Conservation (phyloP, 768 basidiomycete genomes). For the Tricholoma sp. region DNA sequence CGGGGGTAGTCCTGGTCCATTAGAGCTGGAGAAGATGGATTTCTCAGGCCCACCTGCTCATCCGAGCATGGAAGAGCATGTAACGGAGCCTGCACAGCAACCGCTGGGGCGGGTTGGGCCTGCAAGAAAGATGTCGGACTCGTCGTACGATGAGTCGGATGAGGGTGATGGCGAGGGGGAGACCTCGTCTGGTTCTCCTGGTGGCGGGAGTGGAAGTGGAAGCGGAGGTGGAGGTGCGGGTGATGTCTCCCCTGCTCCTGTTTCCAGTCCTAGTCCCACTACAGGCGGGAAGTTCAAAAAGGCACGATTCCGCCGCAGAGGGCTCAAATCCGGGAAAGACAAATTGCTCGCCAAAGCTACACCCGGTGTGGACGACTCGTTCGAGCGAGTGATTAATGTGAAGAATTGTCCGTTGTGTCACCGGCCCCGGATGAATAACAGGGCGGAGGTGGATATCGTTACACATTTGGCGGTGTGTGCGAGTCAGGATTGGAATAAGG, state of each 20-base stretch:
- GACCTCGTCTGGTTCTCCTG: conserved; percentile 34
- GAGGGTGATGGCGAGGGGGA: conserved; percentile 20
- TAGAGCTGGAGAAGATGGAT: conserved; percentile 50
- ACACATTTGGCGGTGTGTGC: conserved; percentile 98
- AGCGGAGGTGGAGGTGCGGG: background rate
- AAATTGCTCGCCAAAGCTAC: conserved; percentile 5
- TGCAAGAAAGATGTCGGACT: background rate
- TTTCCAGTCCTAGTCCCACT: conserved; percentile 3
- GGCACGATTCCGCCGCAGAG: conserved; percentile 10
- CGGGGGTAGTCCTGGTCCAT: conserved; percentile 25
- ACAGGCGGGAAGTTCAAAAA: conserved; percentile 12
- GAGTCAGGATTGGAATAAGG: conserved; percentile 84
- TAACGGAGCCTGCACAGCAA: conserved; percentile 45
- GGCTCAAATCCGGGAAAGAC: conserved; percentile 13
- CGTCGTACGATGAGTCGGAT: conserved; percentile 4
- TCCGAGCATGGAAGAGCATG: conserved; percentile 20
- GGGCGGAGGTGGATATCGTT: conserved; percentile 91
- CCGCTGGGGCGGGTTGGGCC: conserved; percentile 25
- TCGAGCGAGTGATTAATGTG: conserved; percentile 92
- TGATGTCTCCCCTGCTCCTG: conserved; percentile 5
- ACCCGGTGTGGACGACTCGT: conserved; percentile 24
- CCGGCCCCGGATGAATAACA: conserved; percentile 75
- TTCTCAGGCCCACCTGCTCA: conserved; percentile 50
- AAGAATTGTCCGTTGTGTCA: conserved; percentile 94
- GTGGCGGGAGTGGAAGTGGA: conserved; percentile 27